A percentile compares a stretch with the other conserved stretches of the same genome.
phyloP scores from a whole-genome alignment of 2,329 filamentous ascomycete species.

The Penicillium expansum region DNA sequence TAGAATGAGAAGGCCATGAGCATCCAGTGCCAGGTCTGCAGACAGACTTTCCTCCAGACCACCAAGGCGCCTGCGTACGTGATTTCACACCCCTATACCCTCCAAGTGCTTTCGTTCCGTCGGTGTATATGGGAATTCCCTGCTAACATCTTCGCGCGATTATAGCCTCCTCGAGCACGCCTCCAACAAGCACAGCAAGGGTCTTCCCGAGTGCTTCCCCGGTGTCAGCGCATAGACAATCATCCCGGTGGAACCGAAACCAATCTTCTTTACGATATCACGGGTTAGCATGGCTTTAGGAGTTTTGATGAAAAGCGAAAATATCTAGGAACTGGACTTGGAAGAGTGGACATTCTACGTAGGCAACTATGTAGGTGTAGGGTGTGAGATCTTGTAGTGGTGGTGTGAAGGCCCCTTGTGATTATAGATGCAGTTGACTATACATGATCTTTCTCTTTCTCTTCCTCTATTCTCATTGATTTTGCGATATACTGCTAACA shows the following conservation, averaged over 20 bases:
- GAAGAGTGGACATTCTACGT: not conserved
- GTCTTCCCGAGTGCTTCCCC: constrained; percentile 69
- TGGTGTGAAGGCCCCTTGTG: not conserved
- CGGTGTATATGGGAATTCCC: not conserved
- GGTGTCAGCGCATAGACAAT: constrained; percentile 14
- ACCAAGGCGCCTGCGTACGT: constrained; percentile 62
- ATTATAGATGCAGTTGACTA: not conserved
- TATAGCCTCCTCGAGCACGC: constrained; percentile 64
- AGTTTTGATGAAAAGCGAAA: constrained; percentile 10
- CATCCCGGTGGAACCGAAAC: not conserved
- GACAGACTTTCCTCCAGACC: constrained; percentile 75
- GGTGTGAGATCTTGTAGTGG: not conserved
- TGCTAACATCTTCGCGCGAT: constrained; percentile 3
- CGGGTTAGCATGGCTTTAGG: constrained; percentile 13
- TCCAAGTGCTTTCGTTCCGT: not conserved
- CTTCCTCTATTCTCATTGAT: not conserved
- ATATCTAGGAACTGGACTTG: constrained; percentile 3
- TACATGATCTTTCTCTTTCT: not conserved
- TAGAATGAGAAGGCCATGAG: constrained; percentile 72
- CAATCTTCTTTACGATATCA: constrained; percentile 9
- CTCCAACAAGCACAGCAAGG: constrained; percentile 73
- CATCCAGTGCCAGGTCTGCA: constrained; percentile 75
- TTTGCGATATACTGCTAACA: not conserved
- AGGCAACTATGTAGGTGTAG: not conserved
- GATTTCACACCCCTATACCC: not conserved